A percentile compares a stretch with the other conserved stretches of the same genome.
phyloP scores from a whole-genome alignment of 2,329 filamentous ascomycete genomes.

The Sporothrix brunneoviolacea region DNA sequence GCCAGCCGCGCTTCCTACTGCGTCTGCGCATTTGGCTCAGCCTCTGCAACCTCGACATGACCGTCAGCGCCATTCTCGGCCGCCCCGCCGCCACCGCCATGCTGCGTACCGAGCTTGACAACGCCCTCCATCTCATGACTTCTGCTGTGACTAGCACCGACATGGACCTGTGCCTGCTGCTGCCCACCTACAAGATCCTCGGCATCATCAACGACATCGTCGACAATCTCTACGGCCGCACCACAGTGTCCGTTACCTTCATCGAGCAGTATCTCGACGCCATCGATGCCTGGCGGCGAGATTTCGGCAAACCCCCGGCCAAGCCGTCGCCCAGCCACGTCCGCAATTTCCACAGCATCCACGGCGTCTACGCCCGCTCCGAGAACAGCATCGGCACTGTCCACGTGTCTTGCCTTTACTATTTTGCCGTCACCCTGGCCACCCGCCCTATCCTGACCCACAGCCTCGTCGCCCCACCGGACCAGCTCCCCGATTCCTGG shows the following conservation, averaged over 20 bases:
- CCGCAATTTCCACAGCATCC: background rate
- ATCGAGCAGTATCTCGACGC: slow-evolving; percentile 12
- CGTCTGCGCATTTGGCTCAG: slow-evolving; percentile 39
- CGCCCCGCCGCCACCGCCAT: slow-evolving; percentile 32
- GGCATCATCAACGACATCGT: slow-evolving; percentile 39
- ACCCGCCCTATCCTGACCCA: slow-evolving; percentile 17
- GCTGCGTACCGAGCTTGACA: slow-evolving; percentile 23
- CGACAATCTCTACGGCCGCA: slow-evolving; percentile 30
- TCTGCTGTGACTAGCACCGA: background rate
- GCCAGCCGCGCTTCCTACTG: slow-evolving; percentile 5
- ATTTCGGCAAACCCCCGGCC: background rate
- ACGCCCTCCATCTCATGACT: background rate
- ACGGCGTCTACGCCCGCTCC: no score
- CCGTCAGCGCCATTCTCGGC: slow-evolving; percentile 43
- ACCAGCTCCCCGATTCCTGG: background rate
- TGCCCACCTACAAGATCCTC: slow-evolving; percentile 36
- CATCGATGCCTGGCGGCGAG: slow-evolving; percentile 8
- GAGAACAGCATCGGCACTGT: slow-evolving; percentile 15
- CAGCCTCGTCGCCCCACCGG: background rate
- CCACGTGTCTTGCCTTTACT: slow-evolving; percentile 19
- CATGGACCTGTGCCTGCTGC: slow-evolving; percentile 24
- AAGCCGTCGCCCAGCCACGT: background rate
- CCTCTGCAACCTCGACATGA: slow-evolving; percentile 39
- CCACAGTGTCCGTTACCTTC: background rate
- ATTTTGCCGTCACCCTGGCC: slow-evolving; percentile 20